A percentile compares a stretch with the other conserved stretches of the same genome.
Evolutionary conservation across 306 rosid genomes (phyloP).

Genomic region (Sindora glabra): DNA sequence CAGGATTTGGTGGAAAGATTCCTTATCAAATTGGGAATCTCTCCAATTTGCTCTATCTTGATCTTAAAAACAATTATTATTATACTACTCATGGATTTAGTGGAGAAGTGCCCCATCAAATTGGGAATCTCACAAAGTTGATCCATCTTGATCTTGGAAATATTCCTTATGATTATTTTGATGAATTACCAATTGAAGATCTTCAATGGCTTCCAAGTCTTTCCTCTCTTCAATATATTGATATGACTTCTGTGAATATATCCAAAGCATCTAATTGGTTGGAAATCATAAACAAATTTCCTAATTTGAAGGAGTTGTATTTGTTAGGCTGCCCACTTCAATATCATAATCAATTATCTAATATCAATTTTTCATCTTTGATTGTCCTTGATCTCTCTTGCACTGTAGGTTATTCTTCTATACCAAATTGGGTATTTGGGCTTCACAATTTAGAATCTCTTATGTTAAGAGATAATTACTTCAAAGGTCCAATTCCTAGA

Average conservation of each 20-base stretch:
- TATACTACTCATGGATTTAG: too few species aligned
- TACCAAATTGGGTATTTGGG: not conserved
- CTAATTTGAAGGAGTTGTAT: too few species aligned
- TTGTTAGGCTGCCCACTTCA: too few species aligned
- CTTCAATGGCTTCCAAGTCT: slow-evolving; percentile 1
- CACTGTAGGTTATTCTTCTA: not conserved
- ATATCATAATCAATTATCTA: not conserved
- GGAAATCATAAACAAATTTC: too few species aligned
- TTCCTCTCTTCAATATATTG: not conserved
- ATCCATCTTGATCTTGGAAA: not conserved
- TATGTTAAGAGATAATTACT: rapidly evolving
- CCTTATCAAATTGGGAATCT: too few species aligned
- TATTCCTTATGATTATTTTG: too few species aligned
- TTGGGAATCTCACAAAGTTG: slow-evolving; percentile 10
- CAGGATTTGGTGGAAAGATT: too few species aligned
- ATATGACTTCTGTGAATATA: not conserved
- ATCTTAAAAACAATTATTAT: too few species aligned
- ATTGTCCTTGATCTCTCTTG: not conserved
- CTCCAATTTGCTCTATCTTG: too few species aligned
- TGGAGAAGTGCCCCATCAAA: not conserved
- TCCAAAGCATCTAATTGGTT: not conserved
- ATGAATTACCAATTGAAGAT: not conserved
- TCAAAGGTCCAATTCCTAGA: not conserved
- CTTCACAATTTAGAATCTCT: not conserved
- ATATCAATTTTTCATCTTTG: not conserved